phyloP scores from a whole-genome alignment of 331 rosid genomes.

The Arachis monticola region DNA sequence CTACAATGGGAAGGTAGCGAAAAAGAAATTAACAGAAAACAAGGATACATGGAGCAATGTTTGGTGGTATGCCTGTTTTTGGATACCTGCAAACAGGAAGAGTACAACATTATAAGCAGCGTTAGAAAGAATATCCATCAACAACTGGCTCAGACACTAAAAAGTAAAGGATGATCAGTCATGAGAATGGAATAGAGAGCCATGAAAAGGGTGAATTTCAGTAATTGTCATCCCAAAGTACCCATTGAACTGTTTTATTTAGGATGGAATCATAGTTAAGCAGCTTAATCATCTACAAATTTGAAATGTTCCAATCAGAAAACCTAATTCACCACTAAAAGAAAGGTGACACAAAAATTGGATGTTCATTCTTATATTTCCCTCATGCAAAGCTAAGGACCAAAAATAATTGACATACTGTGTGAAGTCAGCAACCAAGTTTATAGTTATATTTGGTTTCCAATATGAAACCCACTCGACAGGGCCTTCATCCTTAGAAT shows the following conservation, averaged over 20 bases:
- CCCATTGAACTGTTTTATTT: neutral
- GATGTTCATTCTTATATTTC: slow-evolving; percentile 25
- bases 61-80: slow-evolving; percentile 75
- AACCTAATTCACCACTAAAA: neutral
- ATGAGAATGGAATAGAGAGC: neutral
- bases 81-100: slow-evolving; percentile 68
- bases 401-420: slow-evolving; percentile 52
- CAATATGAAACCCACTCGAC: slow-evolving; percentile 84
- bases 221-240: neutral
- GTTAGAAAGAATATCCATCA: slow-evolving; percentile 22
- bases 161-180: neutral
- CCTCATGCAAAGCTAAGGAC: slow-evolving; percentile 26
- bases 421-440: slow-evolving; percentile 91
- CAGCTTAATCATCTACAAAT: neutral
- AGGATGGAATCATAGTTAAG: neutral
- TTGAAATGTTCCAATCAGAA: slow-evolving; percentile 5
- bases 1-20: neutral
- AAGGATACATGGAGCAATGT: slow-evolving; percentile 95
- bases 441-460: slow-evolving; percentile 89
- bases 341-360: neutral
- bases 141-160: neutral
- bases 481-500: slow-evolving; percentile 64
- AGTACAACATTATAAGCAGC: slow-evolving; percentile 6
- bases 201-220: neutral
- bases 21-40: slow-evolving; percentile 13